phyloP scores from a whole-genome alignment of 805 yeast species.

The Candida vaughaniae region DNA sequence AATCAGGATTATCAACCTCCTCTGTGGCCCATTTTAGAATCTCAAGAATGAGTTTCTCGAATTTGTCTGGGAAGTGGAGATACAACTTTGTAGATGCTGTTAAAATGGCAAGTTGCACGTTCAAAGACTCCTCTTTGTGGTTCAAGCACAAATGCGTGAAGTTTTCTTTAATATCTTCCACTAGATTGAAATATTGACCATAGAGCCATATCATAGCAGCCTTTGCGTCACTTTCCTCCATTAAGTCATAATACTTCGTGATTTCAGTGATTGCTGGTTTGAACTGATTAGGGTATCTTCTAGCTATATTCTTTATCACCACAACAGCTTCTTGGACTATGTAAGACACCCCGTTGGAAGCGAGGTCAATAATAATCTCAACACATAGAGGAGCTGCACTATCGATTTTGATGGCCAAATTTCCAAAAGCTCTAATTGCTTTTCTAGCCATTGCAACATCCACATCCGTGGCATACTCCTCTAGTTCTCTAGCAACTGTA shows the following conservation, averaged over 20 bases:
- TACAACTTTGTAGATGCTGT: constrained; percentile 75
- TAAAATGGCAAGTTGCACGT: constrained; percentile 70
- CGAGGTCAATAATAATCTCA: constrained; percentile 54
- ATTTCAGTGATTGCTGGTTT: constrained; percentile 29
- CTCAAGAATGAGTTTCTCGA: constrained; percentile 56
- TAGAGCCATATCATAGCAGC: constrained; percentile 80
- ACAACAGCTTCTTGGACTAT: constrained; percentile 78
- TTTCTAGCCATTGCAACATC: constrained; percentile 85
- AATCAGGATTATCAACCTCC: constrained; percentile 75
- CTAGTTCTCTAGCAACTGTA: constrained; percentile 68
- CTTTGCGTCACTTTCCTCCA: constrained; percentile 77
- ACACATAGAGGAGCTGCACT: constrained; percentile 64
- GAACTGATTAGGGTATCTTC: constrained; percentile 69
- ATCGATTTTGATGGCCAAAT: constrained; percentile 75
- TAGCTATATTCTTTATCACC: constrained; percentile 70
- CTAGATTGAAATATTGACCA: constrained; percentile 62
- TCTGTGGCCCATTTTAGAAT: constrained; percentile 71
- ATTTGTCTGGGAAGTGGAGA: constrained; percentile 51
- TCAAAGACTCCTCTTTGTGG: constrained; percentile 64
- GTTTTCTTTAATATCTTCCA: constrained; percentile 30
- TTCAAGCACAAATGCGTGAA: constrained; percentile 32
- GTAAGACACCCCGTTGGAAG: constrained; percentile 65
- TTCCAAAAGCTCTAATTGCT: constrained; percentile 87
- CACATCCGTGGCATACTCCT: constrained; percentile 83
- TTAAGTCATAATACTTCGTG: constrained; percentile 35